These are phyloP conservation scores for Aeminium ludgeri DNA, from an alignment of 495 filamentous ascomycete species.

Conservation along the genomic window DNA sequence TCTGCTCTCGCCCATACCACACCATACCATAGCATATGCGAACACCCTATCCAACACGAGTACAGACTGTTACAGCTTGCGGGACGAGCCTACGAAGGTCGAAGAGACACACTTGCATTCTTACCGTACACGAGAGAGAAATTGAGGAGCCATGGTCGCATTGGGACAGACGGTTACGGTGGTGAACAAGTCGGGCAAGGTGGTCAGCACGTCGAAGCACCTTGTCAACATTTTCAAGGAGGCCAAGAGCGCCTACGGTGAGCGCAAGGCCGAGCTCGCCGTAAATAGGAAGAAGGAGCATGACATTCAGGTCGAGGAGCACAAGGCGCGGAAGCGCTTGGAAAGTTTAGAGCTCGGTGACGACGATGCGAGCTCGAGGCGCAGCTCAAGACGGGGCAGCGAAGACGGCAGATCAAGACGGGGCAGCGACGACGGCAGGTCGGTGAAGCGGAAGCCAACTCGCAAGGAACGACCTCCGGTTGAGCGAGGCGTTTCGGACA, in stretches of 20 bases:
- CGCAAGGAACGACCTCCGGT: constrained; percentile 15
- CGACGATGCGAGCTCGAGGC: constrained; percentile 31
- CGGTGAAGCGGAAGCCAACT: not conserved
- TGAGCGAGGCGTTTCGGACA: constrained; percentile 24
- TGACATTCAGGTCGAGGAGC: constrained; percentile 28
- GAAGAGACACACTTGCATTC: too few relatives aligned
- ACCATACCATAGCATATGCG: too few relatives aligned
- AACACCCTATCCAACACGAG: too few relatives aligned
- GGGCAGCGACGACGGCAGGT: constrained; percentile 3
- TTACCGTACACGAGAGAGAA: too few relatives aligned
- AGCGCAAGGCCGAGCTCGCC: constrained; percentile 62
- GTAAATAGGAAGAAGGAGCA: constrained; percentile 36
- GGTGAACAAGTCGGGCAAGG: constrained; percentile 81
- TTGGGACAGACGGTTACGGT: constrained; percentile 67
- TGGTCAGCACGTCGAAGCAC: constrained; percentile 73
- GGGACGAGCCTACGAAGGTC: too few relatives aligned
- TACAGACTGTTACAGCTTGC: too few relatives aligned
- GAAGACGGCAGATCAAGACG: too few relatives aligned
- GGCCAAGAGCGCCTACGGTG: constrained; percentile 67
- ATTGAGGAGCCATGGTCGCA: constrained; percentile 16
- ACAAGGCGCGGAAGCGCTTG: constrained; percentile 32
- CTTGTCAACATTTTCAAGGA: constrained; percentile 75
- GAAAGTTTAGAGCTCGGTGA: constrained; percentile 36
- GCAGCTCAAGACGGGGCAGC: constrained; percentile 16
- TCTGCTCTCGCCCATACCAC: too few relatives aligned